These are phyloP conservation scores for Rhamnella rubrinervis DNA, from an alignment of 331 rosid genomes.

Conservation along the genomic window DNA sequence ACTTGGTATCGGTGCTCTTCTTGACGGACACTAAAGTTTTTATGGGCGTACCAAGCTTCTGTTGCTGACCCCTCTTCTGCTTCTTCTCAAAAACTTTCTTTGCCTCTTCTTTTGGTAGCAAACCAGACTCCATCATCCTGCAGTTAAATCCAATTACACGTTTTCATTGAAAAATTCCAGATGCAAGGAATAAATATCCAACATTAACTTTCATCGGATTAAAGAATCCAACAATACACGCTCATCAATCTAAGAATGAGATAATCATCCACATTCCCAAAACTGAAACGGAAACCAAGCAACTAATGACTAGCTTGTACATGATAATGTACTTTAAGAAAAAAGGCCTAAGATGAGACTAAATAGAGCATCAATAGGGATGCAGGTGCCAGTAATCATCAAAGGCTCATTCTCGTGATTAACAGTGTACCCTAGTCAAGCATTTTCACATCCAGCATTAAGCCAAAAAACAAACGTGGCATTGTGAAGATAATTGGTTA, in stretches of 20 bases:
- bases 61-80: slow-evolving; percentile 49
- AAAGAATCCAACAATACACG: neutral
- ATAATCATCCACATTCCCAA: too few species aligned
- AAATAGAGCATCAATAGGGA: neutral
- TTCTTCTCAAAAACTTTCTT: slow-evolving; percentile 58
- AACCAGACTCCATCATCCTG: slow-evolving; percentile 95
- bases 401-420: neutral
- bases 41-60: slow-evolving; percentile 49
- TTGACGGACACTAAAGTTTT: slow-evolving; percentile 41
- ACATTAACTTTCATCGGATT: too few species aligned
- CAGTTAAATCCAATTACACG: slow-evolving; percentile 19
- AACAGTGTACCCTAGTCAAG: neutral
- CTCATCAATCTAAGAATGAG: neutral
- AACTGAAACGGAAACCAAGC: too few species aligned
- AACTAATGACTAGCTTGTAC: too few species aligned
- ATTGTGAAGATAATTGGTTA: neutral
- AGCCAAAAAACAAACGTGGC: neutral
- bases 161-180: slow-evolving; percentile 3
- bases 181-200: neutral
- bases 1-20: slow-evolving; percentile 23
- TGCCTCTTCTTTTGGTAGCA: slow-evolving; percentile 66
- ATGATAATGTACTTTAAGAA: too few species aligned
- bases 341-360: neutral
- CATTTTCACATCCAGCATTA: neutral
- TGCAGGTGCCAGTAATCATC: neutral